Conservation (phyloP, 768 basidiomycete genomes). For the Agrocybe chaxingu region DNA sequence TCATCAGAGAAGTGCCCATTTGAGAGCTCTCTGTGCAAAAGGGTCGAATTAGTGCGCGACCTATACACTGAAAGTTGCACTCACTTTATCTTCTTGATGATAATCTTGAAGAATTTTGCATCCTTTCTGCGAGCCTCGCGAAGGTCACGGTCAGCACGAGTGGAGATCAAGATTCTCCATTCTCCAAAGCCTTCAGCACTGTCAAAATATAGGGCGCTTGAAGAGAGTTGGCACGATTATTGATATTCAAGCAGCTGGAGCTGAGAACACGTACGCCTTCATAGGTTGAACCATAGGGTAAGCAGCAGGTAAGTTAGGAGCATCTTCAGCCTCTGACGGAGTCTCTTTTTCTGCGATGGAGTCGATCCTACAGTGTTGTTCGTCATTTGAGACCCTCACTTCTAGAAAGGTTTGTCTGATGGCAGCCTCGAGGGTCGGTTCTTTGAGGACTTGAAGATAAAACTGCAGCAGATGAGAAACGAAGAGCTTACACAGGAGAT, state of each 20-base stretch:
- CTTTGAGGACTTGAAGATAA: constrained; percentile 12
- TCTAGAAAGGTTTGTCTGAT: constrained; percentile 1
- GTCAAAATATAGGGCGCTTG: constrained; percentile 51
- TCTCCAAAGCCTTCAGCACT: constrained; percentile 58
- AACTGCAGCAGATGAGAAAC: not conserved
- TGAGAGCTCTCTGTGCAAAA: constrained; percentile 54
- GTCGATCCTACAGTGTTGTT: not conserved
- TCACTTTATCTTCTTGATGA: constrained; percentile 69
- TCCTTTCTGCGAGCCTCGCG: constrained; percentile 45
- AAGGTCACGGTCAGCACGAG: constrained; percentile 45
- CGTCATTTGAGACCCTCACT: not conserved
- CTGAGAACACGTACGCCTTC: constrained; percentile 37
- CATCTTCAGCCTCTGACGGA: not conserved
- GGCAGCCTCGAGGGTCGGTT: constrained; percentile 7
- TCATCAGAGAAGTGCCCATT: constrained; percentile 66
- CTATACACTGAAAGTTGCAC: constrained; percentile 5
- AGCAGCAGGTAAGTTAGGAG: constrained; percentile 10
- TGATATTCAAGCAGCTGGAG: not conserved
- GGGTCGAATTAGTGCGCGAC: not conserved
- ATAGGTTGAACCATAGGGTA: constrained; percentile 50
- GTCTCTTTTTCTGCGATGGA: not conserved
- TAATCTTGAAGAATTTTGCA: constrained; percentile 43
- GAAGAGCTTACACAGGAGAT: not conserved
- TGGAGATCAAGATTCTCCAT: constrained; percentile 59
- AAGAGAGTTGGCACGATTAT: constrained; percentile 5